These are phyloP conservation scores for Bullera alba DNA, from an alignment of 768 basidiomycete genomes.

Conservation along the genomic window DNA sequence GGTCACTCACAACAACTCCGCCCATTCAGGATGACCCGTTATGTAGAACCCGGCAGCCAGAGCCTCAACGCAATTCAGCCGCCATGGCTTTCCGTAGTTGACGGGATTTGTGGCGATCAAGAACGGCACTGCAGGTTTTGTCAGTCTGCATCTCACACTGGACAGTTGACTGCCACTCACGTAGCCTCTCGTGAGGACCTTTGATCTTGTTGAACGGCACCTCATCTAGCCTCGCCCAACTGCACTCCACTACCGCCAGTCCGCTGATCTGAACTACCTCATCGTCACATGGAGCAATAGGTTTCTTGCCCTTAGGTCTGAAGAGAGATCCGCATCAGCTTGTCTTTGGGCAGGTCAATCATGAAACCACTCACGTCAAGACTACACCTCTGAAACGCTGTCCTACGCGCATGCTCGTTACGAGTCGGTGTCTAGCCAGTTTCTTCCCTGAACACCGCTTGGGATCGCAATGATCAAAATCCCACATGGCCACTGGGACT, in stretches of 20 bases:
- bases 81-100: constrained; percentile 97
- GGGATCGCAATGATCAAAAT: constrained; percentile 97
- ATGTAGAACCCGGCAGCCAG: constrained; percentile 92
- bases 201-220: constrained; percentile 91
- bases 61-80: constrained; percentile 82
- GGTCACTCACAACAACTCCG: constrained; percentile 55
- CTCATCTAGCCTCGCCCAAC: constrained; percentile 92
- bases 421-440: constrained; percentile 73
- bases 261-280: constrained; percentile 67
- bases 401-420: constrained; percentile 75
- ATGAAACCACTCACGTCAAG: constrained; percentile 64
- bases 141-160: background rate
- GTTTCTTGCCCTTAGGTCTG: constrained; percentile 74
- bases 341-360: background rate
- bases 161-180: constrained; percentile 58
- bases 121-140: constrained; percentile 66
- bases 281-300: constrained; percentile 77
- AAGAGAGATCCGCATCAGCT: background rate
- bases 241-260: constrained; percentile 96
- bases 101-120: constrained; percentile 91
- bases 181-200: constrained; percentile 80
- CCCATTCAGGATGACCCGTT: constrained; percentile 74
- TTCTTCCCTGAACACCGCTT: constrained; percentile 82
- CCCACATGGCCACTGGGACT: constrained; percentile 95
- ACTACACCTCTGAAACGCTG: constrained; percentile 84